Conservation (phyloP, 768 basidiomycete species). For the Hygrophorus russula region DNA sequence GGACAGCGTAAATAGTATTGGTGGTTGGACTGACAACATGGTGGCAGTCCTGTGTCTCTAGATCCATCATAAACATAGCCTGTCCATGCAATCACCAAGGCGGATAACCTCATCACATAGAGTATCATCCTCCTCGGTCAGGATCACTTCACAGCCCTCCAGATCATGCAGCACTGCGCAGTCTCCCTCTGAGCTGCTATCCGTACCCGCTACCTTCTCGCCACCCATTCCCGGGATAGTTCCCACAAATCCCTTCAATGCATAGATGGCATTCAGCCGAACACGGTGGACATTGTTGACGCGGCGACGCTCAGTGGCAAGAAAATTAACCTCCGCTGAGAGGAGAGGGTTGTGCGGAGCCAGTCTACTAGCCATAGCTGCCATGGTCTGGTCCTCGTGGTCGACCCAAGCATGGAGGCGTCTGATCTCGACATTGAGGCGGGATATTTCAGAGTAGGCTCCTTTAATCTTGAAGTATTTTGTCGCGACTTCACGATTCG, state of each 20-base stretch:
- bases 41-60: background rate
- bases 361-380: background rate
- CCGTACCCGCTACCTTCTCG: no score
- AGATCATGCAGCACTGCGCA: background rate
- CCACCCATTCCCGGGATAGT: background rate
- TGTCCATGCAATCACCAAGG: background rate
- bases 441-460: constrained; percentile 16
- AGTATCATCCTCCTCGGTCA: background rate
- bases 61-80: background rate
- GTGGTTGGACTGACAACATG: no score
- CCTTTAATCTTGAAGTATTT: constrained; percentile 13
- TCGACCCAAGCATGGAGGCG: constrained; percentile 10
- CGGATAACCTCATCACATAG: background rate
- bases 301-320: background rate
- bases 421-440: constrained; percentile 15
- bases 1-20: no score
- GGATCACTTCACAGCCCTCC: background rate
- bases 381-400: constrained; percentile 10
- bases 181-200: background rate
- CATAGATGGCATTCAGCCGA: background rate
- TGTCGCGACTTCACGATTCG: constrained; percentile 11
- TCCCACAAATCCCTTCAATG: background rate
- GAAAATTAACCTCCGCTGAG: background rate
- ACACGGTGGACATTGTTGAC: constrained; percentile 1
- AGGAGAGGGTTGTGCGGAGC: background rate